Conservation (phyloP, 169 alveolate species). For the Plasmodium berghei region DNA sequence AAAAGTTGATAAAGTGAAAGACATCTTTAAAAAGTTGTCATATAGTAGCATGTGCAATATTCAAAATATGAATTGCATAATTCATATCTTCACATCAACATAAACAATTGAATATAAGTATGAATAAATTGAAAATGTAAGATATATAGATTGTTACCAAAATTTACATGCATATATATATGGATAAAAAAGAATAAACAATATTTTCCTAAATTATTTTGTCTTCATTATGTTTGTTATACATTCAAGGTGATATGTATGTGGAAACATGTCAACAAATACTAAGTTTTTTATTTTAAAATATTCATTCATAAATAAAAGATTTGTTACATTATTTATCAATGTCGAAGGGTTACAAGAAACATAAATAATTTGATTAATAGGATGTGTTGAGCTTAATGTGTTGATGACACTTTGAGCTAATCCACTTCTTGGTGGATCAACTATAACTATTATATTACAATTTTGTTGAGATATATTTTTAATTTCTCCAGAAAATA, state of each 20-base stretch:
- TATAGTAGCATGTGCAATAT: too few relatives aligned
- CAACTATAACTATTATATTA: conserved; percentile 71
- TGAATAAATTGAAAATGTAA: too few relatives aligned
- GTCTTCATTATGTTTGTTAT: conserved; percentile 41
- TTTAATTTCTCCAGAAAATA: conserved; percentile 59
- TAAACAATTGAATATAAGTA: too few relatives aligned
- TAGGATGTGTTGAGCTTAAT: conserved; percentile 42
- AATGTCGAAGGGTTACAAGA: conserved; percentile 72
- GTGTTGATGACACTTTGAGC: conserved; percentile 58
- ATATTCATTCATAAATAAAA: conserved; percentile 65
- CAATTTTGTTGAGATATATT: conserved; percentile 26
- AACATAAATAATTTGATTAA: conserved; percentile 72
- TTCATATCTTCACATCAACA: too few relatives aligned
- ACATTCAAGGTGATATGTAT: conserved; percentile 74
- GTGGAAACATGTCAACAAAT: conserved; percentile 77
- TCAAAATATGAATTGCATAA: too few relatives aligned
- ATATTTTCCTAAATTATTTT: not conserved
- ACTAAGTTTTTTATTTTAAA: conserved; percentile 58
- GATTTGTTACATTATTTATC: conserved; percentile 49
- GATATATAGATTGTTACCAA: too few relatives aligned
- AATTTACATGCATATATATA: too few relatives aligned
- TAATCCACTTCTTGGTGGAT: conserved; percentile 75
- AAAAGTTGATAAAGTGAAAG: too few relatives aligned
- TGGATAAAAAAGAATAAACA: too few relatives aligned
- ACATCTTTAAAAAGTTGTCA: too few relatives aligned